Conservation (phyloP, 768 basidiomycete species). For the Mycena epipterygia region DNA sequence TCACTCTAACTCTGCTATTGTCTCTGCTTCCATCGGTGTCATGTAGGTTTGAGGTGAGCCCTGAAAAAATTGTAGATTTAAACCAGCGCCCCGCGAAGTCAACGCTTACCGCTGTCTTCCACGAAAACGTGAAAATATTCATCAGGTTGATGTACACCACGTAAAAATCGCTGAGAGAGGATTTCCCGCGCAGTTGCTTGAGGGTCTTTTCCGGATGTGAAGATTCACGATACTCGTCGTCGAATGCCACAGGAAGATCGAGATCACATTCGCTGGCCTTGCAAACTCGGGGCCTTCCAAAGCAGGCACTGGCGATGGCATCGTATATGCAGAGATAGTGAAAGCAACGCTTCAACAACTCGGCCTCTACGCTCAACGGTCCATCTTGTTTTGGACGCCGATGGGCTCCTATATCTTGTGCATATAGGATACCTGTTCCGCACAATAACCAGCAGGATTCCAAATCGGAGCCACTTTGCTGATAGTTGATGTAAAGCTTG, state of each 20-base stretch:
- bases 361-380: slow-evolving; percentile 52
- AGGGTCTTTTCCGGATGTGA: slow-evolving; percentile 54
- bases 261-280: slow-evolving; percentile 57
- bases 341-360: slow-evolving; percentile 56
- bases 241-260: slow-evolving; percentile 63
- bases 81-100: not conserved
- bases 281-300: slow-evolving; percentile 63
- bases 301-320: slow-evolving; percentile 47
- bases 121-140: slow-evolving; percentile 60
- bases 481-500: slow-evolving; percentile 53
- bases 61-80: not conserved
- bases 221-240: slow-evolving; percentile 64
- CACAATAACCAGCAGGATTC: slow-evolving; percentile 58
- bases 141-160: slow-evolving; percentile 57
- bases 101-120: slow-evolving; percentile 57
- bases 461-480: slow-evolving; percentile 54
- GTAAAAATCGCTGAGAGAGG: slow-evolving; percentile 54
- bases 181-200: slow-evolving; percentile 62
- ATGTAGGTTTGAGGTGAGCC: not conserved
- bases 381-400: slow-evolving; percentile 48
- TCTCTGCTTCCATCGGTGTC: not conserved
- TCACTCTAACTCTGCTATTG: slow-evolving; percentile 26
- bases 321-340: slow-evolving; percentile 46
- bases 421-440: slow-evolving; percentile 62
- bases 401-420: slow-evolving; percentile 62